Evolutionary conservation across 129 eudicot species (phyloP).

Genomic region (Flaveria brownii): DNA sequence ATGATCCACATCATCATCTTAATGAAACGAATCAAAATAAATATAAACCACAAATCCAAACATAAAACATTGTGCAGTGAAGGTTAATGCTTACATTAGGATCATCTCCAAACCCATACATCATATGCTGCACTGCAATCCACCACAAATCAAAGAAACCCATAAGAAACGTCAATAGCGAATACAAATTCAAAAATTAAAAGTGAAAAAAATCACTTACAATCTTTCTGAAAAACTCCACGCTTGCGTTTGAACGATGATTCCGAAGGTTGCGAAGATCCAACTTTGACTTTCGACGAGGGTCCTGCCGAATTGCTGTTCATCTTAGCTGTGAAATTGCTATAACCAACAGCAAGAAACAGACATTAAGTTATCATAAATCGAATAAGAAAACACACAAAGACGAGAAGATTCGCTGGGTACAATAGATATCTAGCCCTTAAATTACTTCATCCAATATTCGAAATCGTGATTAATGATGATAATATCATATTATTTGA

Average conservation of each 20-base stretch:
- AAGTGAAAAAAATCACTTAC: slow-evolving; percentile 38
- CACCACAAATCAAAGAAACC: background rate
- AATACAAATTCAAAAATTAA: background rate
- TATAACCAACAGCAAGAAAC: background rate
- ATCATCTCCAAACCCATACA: slow-evolving; percentile 95
- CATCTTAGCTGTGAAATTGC: slow-evolving; percentile 43
- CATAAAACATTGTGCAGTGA: background rate
- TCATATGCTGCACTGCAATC: slow-evolving; percentile 85
- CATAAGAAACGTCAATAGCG: background rate
- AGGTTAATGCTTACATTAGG: slow-evolving; percentile 53
- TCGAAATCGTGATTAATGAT: no score
- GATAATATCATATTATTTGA: no score
- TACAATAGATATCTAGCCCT: no score
- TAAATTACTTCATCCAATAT: no score
- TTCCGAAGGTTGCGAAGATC: slow-evolving; percentile 69
- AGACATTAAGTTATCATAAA: no score
- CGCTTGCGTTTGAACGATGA: slow-evolving; percentile 71
- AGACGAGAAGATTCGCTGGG: no score
- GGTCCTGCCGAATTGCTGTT: slow-evolving; percentile 29
- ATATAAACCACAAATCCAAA: background rate
- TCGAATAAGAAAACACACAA: no score
- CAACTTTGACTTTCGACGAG: slow-evolving; percentile 51
- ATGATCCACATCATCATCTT: background rate
- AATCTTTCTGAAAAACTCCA: slow-evolving; percentile 81
- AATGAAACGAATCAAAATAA: background rate